Base-by-base conservation (phyloP, 768 basidiomycete genomes). In the Clavaria fumosa region DNA sequence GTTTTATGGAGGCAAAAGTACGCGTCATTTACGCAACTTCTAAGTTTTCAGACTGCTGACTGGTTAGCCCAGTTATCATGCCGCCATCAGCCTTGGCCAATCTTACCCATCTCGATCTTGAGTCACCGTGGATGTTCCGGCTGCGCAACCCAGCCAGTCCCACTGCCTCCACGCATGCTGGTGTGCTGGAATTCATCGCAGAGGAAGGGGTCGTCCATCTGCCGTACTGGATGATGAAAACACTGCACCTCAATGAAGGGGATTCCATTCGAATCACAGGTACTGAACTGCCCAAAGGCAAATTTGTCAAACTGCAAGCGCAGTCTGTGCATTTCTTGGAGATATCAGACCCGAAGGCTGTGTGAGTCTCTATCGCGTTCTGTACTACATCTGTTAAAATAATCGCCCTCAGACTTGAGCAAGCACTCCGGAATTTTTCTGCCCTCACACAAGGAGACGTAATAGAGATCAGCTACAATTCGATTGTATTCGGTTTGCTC, bases 171-270 rank as follows among this genome's bases (percentile, higher is more conserved):
- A 97, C 95, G 1, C 88, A 99, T 53, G 85, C 84, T 1, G 95
- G 95, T 64, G 95, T 99, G 19, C 72, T 99, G 20, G 95, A 99
- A 53, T 99, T 99, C 59, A 96, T 96, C 46, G 93, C 95, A 2
- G 81, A 95, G 40, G 93, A 97, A 56, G 95, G 95, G 9, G 68
- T 82, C 10, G 91, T 91, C 2, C 82, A 97, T 63, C 66, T 99
- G 11, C 95, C 95, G 0, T 82, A 89, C 48, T 99, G 95, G 95
- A 93, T 99, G 85, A 99, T 99, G 93, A 90, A 83, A 62, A 90
- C 88, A 4, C 63, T 99, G 14, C 74, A 86, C 19, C 60, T 99
- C 19, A 78, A 78, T 39, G 95, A 99, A 58, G 95, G 95, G 9
- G 95, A 97, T 60, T 76, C 88, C 7, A 84, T 99, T 43, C 78